These are phyloP conservation scores for Mycena venus DNA, from an alignment of 768 basidiomycete genomes.

Conservation along the genomic window DNA sequence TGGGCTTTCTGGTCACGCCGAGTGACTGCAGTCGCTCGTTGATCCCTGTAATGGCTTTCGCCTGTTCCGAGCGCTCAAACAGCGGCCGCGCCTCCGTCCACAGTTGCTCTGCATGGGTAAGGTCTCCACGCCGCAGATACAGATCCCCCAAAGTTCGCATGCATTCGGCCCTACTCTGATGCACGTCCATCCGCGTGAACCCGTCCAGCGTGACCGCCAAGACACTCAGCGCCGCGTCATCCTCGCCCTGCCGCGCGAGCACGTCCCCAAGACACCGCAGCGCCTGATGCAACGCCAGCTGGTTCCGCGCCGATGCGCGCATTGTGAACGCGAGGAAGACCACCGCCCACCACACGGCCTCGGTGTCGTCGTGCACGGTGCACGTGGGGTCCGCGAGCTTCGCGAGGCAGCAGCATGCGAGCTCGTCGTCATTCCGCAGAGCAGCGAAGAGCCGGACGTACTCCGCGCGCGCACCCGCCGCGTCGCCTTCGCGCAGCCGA, in stretches of 20 bases:
- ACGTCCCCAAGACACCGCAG: neutral
- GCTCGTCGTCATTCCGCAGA: neutral
- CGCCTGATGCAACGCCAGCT: neutral
- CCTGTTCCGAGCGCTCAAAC: neutral
- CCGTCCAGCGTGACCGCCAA: neutral
- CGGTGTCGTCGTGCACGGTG: neutral
- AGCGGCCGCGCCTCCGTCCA: conserved; percentile 6
- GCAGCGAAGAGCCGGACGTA: neutral
- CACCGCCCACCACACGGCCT: neutral
- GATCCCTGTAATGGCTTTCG: neutral
- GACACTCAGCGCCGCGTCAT: neutral
- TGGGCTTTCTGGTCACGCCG: too few relatives aligned
- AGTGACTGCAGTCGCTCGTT: neutral
- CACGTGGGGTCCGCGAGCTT: neutral
- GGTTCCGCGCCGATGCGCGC: neutral
- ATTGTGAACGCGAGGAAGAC: neutral
- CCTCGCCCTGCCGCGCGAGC: neutral
- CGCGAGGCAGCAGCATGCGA: neutral
- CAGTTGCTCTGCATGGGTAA: neutral
- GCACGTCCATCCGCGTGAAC: too few relatives aligned
- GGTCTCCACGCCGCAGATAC: neutral
- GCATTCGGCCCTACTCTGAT: too few relatives aligned
- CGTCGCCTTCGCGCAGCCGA: neutral
- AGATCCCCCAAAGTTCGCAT: neutral
- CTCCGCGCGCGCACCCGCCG: neutral